Percentiles rank a stretch among this genome's conserved stretches.
Evolutionary conservation across 2,329 filamentous ascomycete genomes (phyloP).

Genomic region (Ophiobolus disseminans): DNA sequence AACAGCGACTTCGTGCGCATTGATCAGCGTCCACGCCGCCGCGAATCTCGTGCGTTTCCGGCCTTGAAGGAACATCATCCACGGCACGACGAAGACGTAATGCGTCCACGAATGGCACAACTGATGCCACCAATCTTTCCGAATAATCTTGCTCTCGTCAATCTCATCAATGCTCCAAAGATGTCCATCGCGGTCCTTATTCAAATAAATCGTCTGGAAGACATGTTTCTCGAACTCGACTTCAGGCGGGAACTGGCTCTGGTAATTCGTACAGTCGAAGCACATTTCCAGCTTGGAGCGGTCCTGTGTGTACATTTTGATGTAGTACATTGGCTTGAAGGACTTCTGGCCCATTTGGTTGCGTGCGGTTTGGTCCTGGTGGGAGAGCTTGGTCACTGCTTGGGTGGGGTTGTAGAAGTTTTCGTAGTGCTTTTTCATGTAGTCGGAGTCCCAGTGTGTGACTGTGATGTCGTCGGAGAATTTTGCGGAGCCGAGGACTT

Average conservation of each 20-base stretch:
- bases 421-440: slow-evolving; percentile 74
- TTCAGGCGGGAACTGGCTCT: slow-evolving; percentile 69
- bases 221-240: slow-evolving; percentile 67
- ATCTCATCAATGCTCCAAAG: slow-evolving; percentile 69
- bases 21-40: slow-evolving; percentile 72
- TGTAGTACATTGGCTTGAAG: slow-evolving; percentile 71
- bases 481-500: slow-evolving; percentile 73
- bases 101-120: slow-evolving; percentile 69
- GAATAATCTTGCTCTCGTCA: slow-evolving; percentile 65
- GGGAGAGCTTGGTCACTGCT: slow-evolving; percentile 52
- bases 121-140: slow-evolving; percentile 73
- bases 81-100: slow-evolving; percentile 70
- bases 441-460: slow-evolving; percentile 69
- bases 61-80: slow-evolving; percentile 75
- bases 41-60: slow-evolving; percentile 69
- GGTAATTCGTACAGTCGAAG: slow-evolving; percentile 79
- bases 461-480: slow-evolving; percentile 75
- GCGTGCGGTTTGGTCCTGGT: slow-evolving; percentile 51
- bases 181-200: slow-evolving; percentile 61
- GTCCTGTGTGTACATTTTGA: slow-evolving; percentile 65
- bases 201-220: slow-evolving; percentile 73
- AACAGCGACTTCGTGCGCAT: slow-evolving; percentile 73
- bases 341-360: slow-evolving; percentile 56
- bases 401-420: slow-evolving; percentile 62
- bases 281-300: slow-evolving; percentile 66